These are phyloP conservation scores for Phycomyces blakesleeanus DNA, from an alignment of 192 early-diverging fungal species.

Conservation along the genomic window DNA sequence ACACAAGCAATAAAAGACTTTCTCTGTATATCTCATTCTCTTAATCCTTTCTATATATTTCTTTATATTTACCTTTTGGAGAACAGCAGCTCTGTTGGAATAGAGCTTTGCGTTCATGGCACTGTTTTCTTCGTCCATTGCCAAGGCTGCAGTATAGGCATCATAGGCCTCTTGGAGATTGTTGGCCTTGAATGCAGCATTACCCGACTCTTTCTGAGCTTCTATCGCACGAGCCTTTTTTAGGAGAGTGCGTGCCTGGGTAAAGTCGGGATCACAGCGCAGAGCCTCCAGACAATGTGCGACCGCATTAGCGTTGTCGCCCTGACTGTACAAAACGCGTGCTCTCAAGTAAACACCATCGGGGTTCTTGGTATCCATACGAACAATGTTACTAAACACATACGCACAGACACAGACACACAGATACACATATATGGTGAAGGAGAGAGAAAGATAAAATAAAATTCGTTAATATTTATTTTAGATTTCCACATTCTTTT, in stretches of 20 bases:
- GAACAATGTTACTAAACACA: constrained; percentile 50
- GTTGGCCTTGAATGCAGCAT: constrained; percentile 64
- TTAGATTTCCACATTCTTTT: no score
- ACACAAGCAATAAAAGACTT: no score
- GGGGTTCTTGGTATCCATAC: constrained; percentile 59
- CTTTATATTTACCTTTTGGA: constrained; percentile 51
- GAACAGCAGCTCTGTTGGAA: constrained; percentile 72
- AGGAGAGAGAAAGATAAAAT: background rate
- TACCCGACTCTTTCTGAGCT: constrained; percentile 63
- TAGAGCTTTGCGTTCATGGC: constrained; percentile 65
- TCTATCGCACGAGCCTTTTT: constrained; percentile 66
- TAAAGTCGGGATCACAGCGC: constrained; percentile 75
- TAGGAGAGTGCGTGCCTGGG: constrained; percentile 58
- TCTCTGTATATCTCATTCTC: background rate
- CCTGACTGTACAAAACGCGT: constrained; percentile 64
- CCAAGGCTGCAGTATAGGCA: constrained; percentile 64
- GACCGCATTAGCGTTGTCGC: constrained; percentile 52
- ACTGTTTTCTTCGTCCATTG: constrained; percentile 59
- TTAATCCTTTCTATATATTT: no score
- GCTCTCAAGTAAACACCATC: constrained; percentile 69
- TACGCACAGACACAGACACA: background rate
- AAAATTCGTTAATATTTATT: background rate
- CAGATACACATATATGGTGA: background rate
- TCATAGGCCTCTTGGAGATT: constrained; percentile 60
- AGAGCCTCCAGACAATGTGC: constrained; percentile 60